These are phyloP conservation scores for Auxenochlorella pyrenoidosa DNA, from an alignment of 139 green algal species.

Conservation along the genomic window DNA sequence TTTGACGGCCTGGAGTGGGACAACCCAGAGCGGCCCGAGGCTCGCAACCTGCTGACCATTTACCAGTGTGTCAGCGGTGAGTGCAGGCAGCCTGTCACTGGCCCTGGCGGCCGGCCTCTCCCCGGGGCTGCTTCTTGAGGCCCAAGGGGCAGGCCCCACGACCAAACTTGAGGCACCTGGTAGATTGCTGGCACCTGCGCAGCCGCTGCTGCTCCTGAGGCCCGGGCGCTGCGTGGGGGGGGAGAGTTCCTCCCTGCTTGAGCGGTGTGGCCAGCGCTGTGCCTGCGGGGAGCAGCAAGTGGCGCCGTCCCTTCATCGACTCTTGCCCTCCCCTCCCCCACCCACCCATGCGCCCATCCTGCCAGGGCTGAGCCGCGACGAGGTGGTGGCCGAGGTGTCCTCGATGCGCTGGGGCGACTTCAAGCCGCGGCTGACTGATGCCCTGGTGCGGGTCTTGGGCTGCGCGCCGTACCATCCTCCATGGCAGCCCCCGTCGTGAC, in stretches of 20 bases:
- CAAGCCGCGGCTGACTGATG: conserved; percentile 95
- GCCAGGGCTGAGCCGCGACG: conserved; percentile 48
- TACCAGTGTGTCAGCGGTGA: conserved; percentile 74
- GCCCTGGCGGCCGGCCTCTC: neutral
- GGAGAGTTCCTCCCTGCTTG: no score
- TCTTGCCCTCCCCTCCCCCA: neutral
- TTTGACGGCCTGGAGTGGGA: conserved; percentile 86
- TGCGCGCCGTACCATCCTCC: no score
- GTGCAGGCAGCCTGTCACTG: neutral
- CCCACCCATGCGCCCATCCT: no score
- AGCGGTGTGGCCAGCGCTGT: no score
- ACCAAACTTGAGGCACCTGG: no score
- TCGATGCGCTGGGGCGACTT: conserved; percentile 94
- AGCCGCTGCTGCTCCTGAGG: no score
- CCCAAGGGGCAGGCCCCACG: no score
- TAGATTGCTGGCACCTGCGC: no score
- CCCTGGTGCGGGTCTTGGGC: conserved; percentile 64
- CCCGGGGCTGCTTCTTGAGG: neutral
- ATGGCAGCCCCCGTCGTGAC: no score
- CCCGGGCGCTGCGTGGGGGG: no score
- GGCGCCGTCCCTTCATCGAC: no score
- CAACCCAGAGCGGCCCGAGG: conserved; percentile 92
- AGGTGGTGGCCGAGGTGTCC: conserved; percentile 69
- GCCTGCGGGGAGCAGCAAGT: no score
- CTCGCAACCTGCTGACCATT: conserved; percentile 95